Evolutionary conservation across 164 flowering plant species (phyloP).

Genomic region (Umbellularia californica): DNA sequence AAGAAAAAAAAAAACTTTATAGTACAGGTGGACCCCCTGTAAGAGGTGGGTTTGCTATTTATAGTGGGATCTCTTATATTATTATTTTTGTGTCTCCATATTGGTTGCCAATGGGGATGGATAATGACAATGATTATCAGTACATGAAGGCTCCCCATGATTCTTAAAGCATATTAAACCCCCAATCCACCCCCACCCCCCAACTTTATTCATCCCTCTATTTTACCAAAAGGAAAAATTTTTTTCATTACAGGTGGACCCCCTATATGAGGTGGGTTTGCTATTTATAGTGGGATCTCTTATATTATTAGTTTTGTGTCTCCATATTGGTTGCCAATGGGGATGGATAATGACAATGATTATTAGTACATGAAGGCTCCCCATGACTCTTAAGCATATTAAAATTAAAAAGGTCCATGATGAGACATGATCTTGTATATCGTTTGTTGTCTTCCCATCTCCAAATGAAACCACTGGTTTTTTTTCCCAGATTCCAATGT

Average conservation of each 20-base stretch:
- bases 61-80: neutral
- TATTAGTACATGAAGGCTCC: neutral
- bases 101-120: neutral
- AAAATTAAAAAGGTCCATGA: neutral
- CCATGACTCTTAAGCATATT: neutral
- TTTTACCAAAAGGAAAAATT: neutral
- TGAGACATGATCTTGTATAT: neutral
- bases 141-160: neutral
- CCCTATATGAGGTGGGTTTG: neutral
- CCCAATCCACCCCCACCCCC: no score
- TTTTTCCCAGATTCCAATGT: neutral
- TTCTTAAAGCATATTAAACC: neutral
- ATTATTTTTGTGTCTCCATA: neutral
- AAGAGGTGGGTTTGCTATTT: neutral
- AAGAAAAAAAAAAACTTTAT: no score
- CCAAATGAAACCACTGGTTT: neutral
- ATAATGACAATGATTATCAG: neutral
- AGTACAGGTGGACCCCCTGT: neutral
- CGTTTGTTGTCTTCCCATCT: neutral
- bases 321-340: neutral
- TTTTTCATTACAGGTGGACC: neutral
- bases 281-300: neutral
- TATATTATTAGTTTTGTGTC: neutral
- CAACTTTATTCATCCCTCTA: neutral
- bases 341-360: neutral